Percentiles rank a stretch among this genome's conserved stretches.
phyloP scores from a whole-genome alignment of 805 yeast species.

The Ogataea saltuana region DNA sequence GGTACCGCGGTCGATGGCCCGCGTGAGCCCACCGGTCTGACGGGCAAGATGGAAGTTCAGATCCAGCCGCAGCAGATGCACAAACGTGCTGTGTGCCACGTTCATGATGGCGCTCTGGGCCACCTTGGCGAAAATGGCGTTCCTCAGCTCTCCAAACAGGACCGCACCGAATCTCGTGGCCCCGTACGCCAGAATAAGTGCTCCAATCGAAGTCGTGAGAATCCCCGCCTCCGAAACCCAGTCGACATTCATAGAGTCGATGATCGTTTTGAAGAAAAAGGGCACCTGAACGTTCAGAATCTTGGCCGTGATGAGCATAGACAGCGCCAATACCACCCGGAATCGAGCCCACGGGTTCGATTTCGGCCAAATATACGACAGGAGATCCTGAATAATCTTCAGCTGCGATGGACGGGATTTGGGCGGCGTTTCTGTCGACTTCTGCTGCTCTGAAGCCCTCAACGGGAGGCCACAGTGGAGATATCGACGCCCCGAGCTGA shows the following conservation, averaged over 20 bases:
- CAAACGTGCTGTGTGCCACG: conserved; percentile 86
- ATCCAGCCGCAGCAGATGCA: conserved; percentile 80
- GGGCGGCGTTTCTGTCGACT: conserved; percentile 1
- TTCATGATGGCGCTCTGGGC: conserved; percentile 91
- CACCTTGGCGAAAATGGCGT: conserved; percentile 93
- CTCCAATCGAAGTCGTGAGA: conserved; percentile 63
- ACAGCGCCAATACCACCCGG: conserved; percentile 75
- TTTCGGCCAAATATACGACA: conserved; percentile 81
- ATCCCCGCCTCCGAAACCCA: conserved; percentile 68
- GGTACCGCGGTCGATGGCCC: conserved; percentile 97
- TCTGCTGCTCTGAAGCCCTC: not conserved
- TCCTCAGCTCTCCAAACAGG: conserved; percentile 88
- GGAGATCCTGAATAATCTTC: conserved; percentile 61
- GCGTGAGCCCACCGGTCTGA: conserved; percentile 94
- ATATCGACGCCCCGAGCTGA: not conserved
- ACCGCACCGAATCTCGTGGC: conserved; percentile 94
- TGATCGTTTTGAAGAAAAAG: conserved; percentile 82
- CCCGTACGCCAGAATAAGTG: conserved; percentile 82
- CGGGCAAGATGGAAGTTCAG: conserved; percentile 84
- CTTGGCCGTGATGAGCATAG: conserved; percentile 76
- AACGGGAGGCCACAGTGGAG: not conserved
- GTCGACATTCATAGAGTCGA: conserved; percentile 91
- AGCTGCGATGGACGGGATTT: conserved; percentile 40
- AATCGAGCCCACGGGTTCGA: conserved; percentile 62
- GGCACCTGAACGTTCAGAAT: conserved; percentile 94